These are phyloP conservation scores for Sporisorium scitamineum DNA, from an alignment of 1,284 basidiomycete species.

Conservation along the genomic window DNA sequence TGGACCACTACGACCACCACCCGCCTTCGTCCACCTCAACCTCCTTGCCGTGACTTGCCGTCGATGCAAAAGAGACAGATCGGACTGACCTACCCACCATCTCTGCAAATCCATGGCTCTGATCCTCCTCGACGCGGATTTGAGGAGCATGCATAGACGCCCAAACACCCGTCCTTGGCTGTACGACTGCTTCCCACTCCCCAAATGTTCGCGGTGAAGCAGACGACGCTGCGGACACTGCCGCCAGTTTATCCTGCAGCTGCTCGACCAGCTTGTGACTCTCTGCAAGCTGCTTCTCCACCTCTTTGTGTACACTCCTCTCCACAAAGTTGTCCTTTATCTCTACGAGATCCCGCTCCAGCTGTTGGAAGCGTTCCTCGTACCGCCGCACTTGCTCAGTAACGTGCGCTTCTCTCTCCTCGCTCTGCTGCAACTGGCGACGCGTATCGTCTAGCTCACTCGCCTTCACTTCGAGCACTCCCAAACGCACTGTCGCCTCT, in stretches of 20 bases:
- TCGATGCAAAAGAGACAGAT: constrained; percentile 27
- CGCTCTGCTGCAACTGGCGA: constrained; percentile 26
- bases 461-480: constrained; percentile 33
- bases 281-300: constrained; percentile 24
- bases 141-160: constrained; percentile 43
- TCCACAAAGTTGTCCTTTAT: constrained; percentile 56
- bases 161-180: constrained; percentile 24
- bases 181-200: constrained; percentile 31
- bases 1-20: constrained; percentile 42
- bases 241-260: constrained; percentile 25
- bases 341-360: constrained; percentile 51
- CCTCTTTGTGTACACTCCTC: constrained; percentile 21
- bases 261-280: constrained; percentile 38
- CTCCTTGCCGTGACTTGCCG: constrained; percentile 15
- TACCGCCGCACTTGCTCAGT: constrained; percentile 31
- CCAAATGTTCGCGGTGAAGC: background rate
- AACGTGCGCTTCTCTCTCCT: constrained; percentile 30
- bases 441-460: constrained; percentile 34
- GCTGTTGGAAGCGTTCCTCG: constrained; percentile 43
- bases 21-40: constrained; percentile 48
- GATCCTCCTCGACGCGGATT: background rate
- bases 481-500: constrained; percentile 17
- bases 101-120: background rate
- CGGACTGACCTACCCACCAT: background rate
- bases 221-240: constrained; percentile 1